phyloP scores from a whole-genome alignment of 257 asterid species.

The Linderniella brevidens region DNA sequence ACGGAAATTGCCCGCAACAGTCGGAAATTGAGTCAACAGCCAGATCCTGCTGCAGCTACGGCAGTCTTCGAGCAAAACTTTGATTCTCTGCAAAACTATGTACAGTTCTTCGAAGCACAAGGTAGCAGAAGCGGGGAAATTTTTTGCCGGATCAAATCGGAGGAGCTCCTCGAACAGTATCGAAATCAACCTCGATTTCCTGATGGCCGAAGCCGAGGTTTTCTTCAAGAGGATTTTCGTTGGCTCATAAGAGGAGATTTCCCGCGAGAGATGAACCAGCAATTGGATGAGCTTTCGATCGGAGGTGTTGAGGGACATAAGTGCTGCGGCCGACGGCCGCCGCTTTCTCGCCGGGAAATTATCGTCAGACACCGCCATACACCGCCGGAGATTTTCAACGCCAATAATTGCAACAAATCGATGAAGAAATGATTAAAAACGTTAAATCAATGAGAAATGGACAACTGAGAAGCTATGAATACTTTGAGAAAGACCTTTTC shows the following conservation, averaged over 20 bases:
- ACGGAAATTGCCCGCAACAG: slow-evolving; percentile 30
- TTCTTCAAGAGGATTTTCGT: slow-evolving; percentile 24
- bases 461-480: no score
- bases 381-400: not conserved
- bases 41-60: slow-evolving; percentile 50
- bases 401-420: no score
- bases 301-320: slow-evolving; percentile 36
- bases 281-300: slow-evolving; percentile 47
- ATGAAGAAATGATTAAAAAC: no score
- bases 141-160: slow-evolving; percentile 18
- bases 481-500: no score
- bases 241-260: slow-evolving; percentile 38
- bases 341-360: slow-evolving; percentile 54
- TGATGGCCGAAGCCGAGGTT: slow-evolving; percentile 33
- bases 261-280: slow-evolving; percentile 38
- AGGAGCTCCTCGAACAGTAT: slow-evolving; percentile 54
- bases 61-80: slow-evolving; percentile 46
- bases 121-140: slow-evolving; percentile 48
- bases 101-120: slow-evolving; percentile 71
- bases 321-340: slow-evolving; percentile 49
- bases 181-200: slow-evolving; percentile 48
- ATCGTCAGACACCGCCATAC: slow-evolving; percentile 50
- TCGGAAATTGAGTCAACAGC: slow-evolving; percentile 53
- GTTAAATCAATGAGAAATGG: no score
- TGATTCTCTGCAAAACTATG: slow-evolving; percentile 48